Evolutionary conservation across 805 yeast genomes (phyloP).

Genomic region (Spathaspora boniae): DNA sequence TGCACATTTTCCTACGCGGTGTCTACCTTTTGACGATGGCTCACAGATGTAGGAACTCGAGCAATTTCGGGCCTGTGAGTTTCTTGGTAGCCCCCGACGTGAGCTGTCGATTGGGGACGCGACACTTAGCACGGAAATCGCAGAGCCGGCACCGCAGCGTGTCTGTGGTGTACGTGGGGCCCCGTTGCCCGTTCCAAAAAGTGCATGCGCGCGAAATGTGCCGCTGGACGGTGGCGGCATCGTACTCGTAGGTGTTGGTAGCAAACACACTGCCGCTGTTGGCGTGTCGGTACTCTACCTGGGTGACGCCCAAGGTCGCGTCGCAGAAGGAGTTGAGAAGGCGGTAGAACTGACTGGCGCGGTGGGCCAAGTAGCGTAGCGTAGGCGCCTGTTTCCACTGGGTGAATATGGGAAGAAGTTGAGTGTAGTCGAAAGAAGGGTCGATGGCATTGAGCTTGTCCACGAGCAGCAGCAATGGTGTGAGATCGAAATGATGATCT

Average conservation of each 20-base stretch:
- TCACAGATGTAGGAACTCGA: conserved; percentile 12
- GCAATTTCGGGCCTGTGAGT: conserved; percentile 7
- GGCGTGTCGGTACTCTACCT: conserved; percentile 51
- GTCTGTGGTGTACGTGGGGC: conserved; percentile 43
- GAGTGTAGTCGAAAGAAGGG: conserved; percentile 10
- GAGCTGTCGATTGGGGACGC: conserved; percentile 17
- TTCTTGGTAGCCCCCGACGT: not conserved
- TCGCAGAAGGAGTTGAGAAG: conserved; percentile 35
- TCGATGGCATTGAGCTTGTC: conserved; percentile 13
- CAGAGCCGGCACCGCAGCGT: conserved; percentile 50
- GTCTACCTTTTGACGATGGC: conserved; percentile 24
- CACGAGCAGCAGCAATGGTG: too few relatives aligned
- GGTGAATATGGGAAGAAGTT: conserved; percentile 21
- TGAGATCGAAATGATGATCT: too few relatives aligned
- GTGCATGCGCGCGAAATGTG: conserved; percentile 32
- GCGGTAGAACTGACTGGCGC: conserved; percentile 47
- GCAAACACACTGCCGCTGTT: conserved; percentile 34
- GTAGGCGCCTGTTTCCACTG: conserved; percentile 57
- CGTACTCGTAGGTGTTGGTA: conserved; percentile 37
- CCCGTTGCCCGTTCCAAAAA: conserved; percentile 60
- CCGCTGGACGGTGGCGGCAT: conserved; percentile 22
- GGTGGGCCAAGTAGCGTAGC: conserved; percentile 50
- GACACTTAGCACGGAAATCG: conserved; percentile 39
- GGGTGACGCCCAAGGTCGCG: conserved; percentile 30
- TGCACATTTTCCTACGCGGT: conserved; percentile 6